Evolutionary conservation across 345 rosid genomes (phyloP), one percentile per base, ranked within the genome.

Genomic region (Carallia pectinifolia): DNA sequence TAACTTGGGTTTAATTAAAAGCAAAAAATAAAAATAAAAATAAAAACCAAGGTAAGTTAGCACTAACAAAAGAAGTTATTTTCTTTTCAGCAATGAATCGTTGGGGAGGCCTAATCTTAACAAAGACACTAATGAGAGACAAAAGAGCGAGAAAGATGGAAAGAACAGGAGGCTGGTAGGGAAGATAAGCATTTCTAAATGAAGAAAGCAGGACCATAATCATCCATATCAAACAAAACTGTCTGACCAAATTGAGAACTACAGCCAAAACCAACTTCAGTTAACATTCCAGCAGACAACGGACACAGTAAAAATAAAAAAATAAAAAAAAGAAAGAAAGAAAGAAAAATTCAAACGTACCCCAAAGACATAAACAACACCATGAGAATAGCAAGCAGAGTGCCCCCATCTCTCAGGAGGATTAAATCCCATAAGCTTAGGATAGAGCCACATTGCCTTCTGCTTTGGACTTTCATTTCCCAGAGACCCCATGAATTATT

Each of bases 351-450:
- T 4, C 3, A 47, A 47, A 72, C 77, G 70, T 83, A 90, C 96
- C 88, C 92, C 96, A 70, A 86, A 90, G 33, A 90, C 76, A 77
- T 83, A 87, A 62, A 90, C 77, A 69, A 71, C 47, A 5, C 92
- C 96, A 67, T 80, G 67, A 71, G 89, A 86, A 62, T 61, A 84
- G 70, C 96, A 87, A 72, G 96, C 83, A 72, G 92, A 85, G 66
- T 90, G 96, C 6, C 96, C 96, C 96, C 96, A 90, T 86, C 92
- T 83, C 79, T 86, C 86, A 62, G 88, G 79, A 78, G 96, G 92
- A 68, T 71, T 84, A 64, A 82, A 84, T 54, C 92, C 92, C 17
- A 52, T 47, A 33, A 85, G 78, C 69, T 79, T 83, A 9, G 96
- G 92, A 68, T 86, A 85, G 39, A 86, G 61, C 96, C 96, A 90